Evolutionary conservation across 371 early-diverging fungal genomes (phyloP).

Genomic region (Zychaea mexicana): DNA sequence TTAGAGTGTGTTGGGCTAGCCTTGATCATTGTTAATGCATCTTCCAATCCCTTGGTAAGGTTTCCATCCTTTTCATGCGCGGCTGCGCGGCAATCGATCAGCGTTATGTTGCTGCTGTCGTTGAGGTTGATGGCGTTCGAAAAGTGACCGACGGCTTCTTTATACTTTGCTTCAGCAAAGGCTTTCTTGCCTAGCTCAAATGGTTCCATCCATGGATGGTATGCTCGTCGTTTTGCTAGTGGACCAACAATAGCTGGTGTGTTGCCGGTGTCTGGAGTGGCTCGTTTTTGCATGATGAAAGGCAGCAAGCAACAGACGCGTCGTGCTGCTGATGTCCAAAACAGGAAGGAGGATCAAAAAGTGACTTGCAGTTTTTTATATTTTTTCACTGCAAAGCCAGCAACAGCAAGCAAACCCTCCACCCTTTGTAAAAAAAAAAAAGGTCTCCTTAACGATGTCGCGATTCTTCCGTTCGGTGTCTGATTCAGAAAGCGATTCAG

Average conservation of each 20-base stretch:
- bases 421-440: too few species aligned
- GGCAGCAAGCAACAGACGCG: neutral
- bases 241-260: neutral
- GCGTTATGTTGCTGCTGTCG: constrained; percentile 17
- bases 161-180: constrained; percentile 24
- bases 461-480: constrained; percentile 66
- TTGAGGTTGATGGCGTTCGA: constrained; percentile 20
- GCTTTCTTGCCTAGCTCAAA: constrained; percentile 31
- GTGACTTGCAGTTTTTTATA: too few species aligned
- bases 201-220: constrained; percentile 22
- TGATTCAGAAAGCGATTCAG: constrained; percentile 59
- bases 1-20: constrained; percentile 26
- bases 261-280: neutral
- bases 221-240: neutral
- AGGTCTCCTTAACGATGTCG: constrained; percentile 53
- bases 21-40: constrained; percentile 30
- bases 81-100: constrained; percentile 43
- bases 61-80: constrained; percentile 28
- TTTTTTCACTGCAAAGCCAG: too few species aligned
- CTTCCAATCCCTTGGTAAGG: constrained; percentile 23
- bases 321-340: neutral
- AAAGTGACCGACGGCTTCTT: constrained; percentile 29
- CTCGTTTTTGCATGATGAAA: constrained; percentile 2
- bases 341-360: too few species aligned
- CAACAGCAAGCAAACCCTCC: too few species aligned